Percentiles rank a stretch among this genome's conserved stretches.
These are phyloP conservation scores for Fusarium tupiense DNA, from an alignment of 2,329 filamentous ascomycete genomes.

Conservation along the genomic window DNA sequence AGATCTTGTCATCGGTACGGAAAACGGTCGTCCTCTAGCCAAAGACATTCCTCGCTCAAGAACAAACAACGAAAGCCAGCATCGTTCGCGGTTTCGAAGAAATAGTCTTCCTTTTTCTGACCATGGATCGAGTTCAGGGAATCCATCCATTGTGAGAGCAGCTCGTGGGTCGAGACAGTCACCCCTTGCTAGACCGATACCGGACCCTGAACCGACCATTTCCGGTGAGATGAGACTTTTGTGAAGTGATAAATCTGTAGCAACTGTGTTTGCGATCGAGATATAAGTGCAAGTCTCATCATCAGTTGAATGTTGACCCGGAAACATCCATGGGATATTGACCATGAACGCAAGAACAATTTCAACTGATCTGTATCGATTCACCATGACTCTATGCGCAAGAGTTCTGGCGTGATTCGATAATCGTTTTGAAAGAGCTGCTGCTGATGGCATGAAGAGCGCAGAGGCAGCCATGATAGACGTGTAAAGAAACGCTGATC, in stretches of 20 bases:
- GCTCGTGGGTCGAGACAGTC: slow-evolving; percentile 75
- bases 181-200: slow-evolving; percentile 64
- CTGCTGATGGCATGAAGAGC: slow-evolving; percentile 71
- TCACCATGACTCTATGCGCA: slow-evolving; percentile 68
- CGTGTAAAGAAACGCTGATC: slow-evolving; percentile 77
- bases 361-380: slow-evolving; percentile 74
- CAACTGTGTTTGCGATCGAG: slow-evolving; percentile 74
- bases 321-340: slow-evolving; percentile 80
- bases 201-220: slow-evolving; percentile 56
- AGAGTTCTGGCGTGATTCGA: slow-evolving; percentile 71
- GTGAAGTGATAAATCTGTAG: slow-evolving; percentile 74
- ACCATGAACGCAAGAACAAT: slow-evolving; percentile 80
- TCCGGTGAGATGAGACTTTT: slow-evolving; percentile 70
- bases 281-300: slow-evolving; percentile 79
- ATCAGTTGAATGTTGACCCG: slow-evolving; percentile 73
- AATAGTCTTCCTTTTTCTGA: slow-evolving; percentile 70
- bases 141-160: slow-evolving; percentile 74
- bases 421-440: slow-evolving; percentile 71
- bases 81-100: slow-evolving; percentile 71
- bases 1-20: slow-evolving; percentile 72
- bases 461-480: slow-evolving; percentile 76
- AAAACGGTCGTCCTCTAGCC: slow-evolving; percentile 74
- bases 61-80: slow-evolving; percentile 78
- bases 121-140: slow-evolving; percentile 67
- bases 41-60: slow-evolving; percentile 77